A percentile compares a stretch with the other conserved stretches of the same genome.
Evolutionary conservation across 495 filamentous ascomycete species (phyloP).

Genomic region (Hyaloscypha finlandica): DNA sequence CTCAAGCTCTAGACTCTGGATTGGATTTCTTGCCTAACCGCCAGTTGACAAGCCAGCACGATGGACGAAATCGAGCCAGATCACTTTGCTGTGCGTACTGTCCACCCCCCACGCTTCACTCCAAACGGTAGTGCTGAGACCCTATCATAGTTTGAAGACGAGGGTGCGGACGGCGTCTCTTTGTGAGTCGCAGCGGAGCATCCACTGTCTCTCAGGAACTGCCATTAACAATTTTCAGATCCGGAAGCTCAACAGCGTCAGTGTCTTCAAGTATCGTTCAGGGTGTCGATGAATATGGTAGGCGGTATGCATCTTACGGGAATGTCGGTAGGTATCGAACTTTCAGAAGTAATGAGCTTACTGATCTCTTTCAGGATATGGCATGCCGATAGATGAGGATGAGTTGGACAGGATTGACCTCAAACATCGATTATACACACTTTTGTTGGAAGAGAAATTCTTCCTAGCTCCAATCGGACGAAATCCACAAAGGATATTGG

Average conservation of each 20-base stretch:
- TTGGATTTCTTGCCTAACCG: too few species aligned
- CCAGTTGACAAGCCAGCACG: neutral
- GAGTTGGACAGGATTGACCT: constrained; percentile 32
- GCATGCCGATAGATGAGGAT: constrained; percentile 28
- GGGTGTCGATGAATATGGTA: constrained; percentile 27
- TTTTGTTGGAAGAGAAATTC: constrained; percentile 42
- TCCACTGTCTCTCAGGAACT: too few species aligned
- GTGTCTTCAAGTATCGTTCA: too few species aligned
- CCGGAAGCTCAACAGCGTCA: neutral
- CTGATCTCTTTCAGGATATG: constrained; percentile 18
- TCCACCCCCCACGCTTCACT: neutral
- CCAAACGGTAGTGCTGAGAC: neutral
- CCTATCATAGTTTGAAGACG: neutral
- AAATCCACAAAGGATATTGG: constrained; percentile 49
- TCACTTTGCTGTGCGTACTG: neutral
- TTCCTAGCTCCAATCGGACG: constrained; percentile 45
- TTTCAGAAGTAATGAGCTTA: neutral
- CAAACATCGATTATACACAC: constrained; percentile 18
- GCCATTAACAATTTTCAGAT: neutral
- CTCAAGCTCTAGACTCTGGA: too few species aligned
- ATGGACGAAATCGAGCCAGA: constrained; percentile 11
- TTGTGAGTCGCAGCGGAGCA: too few species aligned
- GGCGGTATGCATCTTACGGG: constrained; percentile 23
- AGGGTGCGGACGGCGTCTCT: neutral
- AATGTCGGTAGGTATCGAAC: constrained; percentile 17